Evolutionary conservation across 2,329 filamentous ascomycete genomes (phyloP).

Genomic region (Huntiella abstrusa): DNA sequence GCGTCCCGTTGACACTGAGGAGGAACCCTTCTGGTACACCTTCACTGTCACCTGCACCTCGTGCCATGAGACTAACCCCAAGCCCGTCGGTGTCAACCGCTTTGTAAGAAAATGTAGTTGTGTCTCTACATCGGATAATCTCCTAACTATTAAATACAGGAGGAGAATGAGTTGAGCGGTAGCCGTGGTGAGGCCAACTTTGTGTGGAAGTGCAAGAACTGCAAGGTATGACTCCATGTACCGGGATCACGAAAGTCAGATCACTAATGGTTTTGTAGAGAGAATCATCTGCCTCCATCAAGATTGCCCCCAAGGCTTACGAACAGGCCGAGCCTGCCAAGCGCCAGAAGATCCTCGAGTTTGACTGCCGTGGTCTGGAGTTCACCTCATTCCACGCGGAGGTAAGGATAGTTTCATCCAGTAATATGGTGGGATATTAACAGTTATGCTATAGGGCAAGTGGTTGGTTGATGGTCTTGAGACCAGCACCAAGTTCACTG

Average conservation of each 20-base stretch:
- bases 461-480: slow-evolving; percentile 75
- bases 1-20: slow-evolving; percentile 62
- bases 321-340: slow-evolving; percentile 53
- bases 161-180: slow-evolving; percentile 75
- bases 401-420: slow-evolving; percentile 27
- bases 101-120: slow-evolving; percentile 42
- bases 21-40: slow-evolving; percentile 82
- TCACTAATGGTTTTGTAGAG: slow-evolving; percentile 30
- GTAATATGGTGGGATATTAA: slow-evolving; percentile 6
- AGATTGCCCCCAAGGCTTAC: slow-evolving; percentile 53
- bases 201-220: slow-evolving; percentile 98
- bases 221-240: slow-evolving; percentile 45
- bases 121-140: background rate
- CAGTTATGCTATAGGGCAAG: slow-evolving; percentile 42
- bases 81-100: slow-evolving; percentile 68
- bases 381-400: slow-evolving; percentile 83
- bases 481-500: slow-evolving; percentile 61
- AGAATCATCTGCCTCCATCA: slow-evolving; percentile 74
- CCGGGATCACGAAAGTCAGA: background rate
- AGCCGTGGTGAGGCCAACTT: slow-evolving; percentile 95
- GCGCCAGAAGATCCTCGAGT: slow-evolving; percentile 61
- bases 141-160: slow-evolving; percentile 30
- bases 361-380: slow-evolving; percentile 87
- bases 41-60: slow-evolving; percentile 99
- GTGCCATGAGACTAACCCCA: slow-evolving; percentile 77